Conservation (phyloP, 2,329 filamentous ascomycete genomes). For the Cryphonectria parasitica region DNA sequence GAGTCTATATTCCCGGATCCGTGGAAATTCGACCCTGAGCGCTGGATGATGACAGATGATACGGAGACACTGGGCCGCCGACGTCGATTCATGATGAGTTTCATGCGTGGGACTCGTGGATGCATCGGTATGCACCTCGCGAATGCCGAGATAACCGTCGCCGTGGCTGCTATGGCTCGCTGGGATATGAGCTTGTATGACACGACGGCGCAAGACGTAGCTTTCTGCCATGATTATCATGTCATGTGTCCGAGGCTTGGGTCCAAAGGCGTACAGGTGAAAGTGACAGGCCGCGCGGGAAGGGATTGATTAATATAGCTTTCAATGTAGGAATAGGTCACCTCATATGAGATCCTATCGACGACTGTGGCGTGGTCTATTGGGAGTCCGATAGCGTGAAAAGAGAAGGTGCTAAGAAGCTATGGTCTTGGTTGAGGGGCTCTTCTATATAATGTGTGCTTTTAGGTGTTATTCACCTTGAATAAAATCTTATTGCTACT, state of each 20-base stretch:
- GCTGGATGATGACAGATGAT: not conserved
- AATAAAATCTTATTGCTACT: no score
- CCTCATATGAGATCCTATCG: no score
- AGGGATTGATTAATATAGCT: conserved; percentile 7
- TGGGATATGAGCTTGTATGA: conserved; percentile 38
- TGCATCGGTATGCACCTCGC: conserved; percentile 47
- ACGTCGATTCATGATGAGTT: conserved; percentile 13
- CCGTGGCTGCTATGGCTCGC: conserved; percentile 32
- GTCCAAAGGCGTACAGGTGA: conserved; percentile 31
- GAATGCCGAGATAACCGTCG: conserved; percentile 32
- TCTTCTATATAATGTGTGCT: no score
- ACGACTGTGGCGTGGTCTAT: no score
- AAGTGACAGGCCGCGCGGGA: not conserved
- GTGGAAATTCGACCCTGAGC: conserved; percentile 12
- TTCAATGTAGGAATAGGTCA: no score
- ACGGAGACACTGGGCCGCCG: not conserved
- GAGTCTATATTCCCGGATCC: conserved; percentile 16
- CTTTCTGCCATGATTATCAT: conserved; percentile 32
- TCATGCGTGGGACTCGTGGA: conserved; percentile 41
- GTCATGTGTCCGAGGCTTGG: conserved; percentile 29
- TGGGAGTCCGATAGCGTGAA: no score
- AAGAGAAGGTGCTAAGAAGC: no score
- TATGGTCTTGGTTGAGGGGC: no score
- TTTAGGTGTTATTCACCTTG: no score
- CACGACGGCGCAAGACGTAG: conserved; percentile 36